These are phyloP conservation scores for Conidiobolus incongruus DNA, from an alignment of 371 early-diverging fungal species.

Conservation along the genomic window DNA sequence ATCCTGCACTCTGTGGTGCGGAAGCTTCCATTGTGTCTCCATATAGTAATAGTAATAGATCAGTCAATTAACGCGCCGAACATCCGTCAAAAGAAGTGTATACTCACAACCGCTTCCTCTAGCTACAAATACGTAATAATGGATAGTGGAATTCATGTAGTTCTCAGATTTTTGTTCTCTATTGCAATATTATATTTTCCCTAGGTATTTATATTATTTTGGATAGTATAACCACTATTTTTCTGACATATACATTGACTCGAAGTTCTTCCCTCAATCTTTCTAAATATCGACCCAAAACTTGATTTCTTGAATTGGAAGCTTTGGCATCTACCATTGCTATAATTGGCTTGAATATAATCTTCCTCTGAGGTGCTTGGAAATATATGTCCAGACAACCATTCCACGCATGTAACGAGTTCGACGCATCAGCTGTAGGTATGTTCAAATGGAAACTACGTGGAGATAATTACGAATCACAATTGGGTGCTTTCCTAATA, in stretches of 20 bases:
- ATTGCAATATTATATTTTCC: conserved; percentile 22
- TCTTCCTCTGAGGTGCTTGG: conserved; percentile 24
- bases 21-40: no score
- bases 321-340: conserved; percentile 37
- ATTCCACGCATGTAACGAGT: conserved; percentile 42
- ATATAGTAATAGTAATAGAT: no score
- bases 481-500: no score
- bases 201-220: conserved; percentile 43
- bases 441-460: conserved; percentile 48
- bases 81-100: conserved; percentile 47
- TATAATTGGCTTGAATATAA: conserved; percentile 31
- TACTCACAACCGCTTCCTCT: conserved; percentile 49
- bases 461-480: conserved; percentile 51
- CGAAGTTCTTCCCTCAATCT: conserved; percentile 28
- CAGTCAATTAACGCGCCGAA: no score
- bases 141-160: conserved; percentile 53
- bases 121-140: conserved; percentile 45
- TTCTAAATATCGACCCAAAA: conserved; percentile 36
- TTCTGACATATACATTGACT: conserved; percentile 39
- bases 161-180: conserved; percentile 30
- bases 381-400: no score
- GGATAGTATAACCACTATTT: conserved; percentile 37
- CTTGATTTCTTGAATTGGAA: conserved; percentile 42
- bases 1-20: no score
- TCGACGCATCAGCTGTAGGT: conserved; percentile 34